Conservation (phyloP, 805 yeast species). For the Pichia rugopelliculosa region DNA sequence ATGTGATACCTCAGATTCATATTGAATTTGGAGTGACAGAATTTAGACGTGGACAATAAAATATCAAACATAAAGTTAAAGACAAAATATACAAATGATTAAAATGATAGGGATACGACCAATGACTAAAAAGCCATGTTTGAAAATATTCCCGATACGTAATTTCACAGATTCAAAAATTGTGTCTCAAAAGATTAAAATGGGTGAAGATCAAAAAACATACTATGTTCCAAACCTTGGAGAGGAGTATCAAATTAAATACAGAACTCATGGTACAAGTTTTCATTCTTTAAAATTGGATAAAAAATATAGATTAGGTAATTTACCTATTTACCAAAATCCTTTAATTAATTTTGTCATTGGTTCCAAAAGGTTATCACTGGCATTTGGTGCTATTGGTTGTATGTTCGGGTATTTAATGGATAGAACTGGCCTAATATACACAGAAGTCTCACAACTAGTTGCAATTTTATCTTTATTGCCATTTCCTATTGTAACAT, state of each 20-base stretch:
- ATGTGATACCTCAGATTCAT: background rate
- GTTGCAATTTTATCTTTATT: constrained; percentile 37
- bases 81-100: background rate
- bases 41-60: background rate
- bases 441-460: constrained; percentile 38
- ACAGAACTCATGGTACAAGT: constrained; percentile 27
- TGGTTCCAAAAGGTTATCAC: constrained; percentile 50
- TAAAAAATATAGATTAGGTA: constrained; percentile 44
- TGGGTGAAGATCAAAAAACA: constrained; percentile 26
- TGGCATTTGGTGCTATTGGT: constrained; percentile 57
- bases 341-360: constrained; percentile 58
- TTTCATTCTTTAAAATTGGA: constrained; percentile 34
- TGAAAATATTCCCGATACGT: background rate
- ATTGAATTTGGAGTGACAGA: too few species aligned
- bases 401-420: constrained; percentile 55
- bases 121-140: background rate
- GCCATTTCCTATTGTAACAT: constrained; percentile 52
- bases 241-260: constrained; percentile 18
- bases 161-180: background rate
- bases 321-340: constrained; percentile 56
- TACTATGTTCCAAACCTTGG: constrained; percentile 21
- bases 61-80: background rate
- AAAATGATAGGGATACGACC: background rate
- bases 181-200: constrained; percentile 15
- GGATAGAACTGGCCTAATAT: constrained; percentile 45